Conservation (phyloP, 148 eudicot species). For the Fagopyrum esculentum region DNA sequence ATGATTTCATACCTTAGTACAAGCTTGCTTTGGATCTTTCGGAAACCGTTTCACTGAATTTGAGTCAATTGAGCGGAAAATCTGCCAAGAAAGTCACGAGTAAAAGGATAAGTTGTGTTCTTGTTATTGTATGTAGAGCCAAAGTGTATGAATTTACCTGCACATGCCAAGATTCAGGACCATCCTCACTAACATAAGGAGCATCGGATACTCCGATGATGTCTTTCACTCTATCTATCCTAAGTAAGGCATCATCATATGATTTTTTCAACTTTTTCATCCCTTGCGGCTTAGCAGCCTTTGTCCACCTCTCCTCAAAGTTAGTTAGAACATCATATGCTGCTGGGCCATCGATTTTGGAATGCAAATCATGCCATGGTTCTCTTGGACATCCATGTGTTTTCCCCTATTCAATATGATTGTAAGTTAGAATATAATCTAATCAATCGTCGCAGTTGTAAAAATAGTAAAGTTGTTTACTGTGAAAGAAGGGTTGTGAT, state of each 20-base stretch:
- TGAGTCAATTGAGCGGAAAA: constrained; percentile 96
- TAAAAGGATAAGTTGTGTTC: not conserved
- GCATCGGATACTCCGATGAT: constrained; percentile 52
- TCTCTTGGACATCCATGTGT: constrained; percentile 83
- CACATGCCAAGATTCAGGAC: constrained; percentile 86
- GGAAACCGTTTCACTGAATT: constrained; percentile 88
- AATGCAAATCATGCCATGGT: constrained; percentile 99
- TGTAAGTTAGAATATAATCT: not conserved
- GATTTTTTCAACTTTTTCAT: constrained; percentile 57
- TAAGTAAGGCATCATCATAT: constrained; percentile 76
- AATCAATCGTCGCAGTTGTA: not conserved
- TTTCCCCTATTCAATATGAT: constrained; percentile 43
- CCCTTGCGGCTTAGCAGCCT: constrained; percentile 75
- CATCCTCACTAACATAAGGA: constrained; percentile 46
- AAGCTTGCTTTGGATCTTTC: constrained; percentile 77
- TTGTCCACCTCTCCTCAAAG: constrained; percentile 88
- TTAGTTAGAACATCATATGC: constrained; percentile 89
- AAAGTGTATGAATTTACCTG: constrained; percentile 42
- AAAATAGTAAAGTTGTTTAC: constrained; percentile 25
- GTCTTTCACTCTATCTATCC: constrained; percentile 70
- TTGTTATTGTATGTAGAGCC: not conserved
- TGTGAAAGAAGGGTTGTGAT: constrained; percentile 79
- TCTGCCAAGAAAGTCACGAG: constrained; percentile 24
- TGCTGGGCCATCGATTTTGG: constrained; percentile 93
- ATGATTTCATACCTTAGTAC: constrained; percentile 35